phyloP scores from a whole-genome alignment of 805 yeast genomes.

The Wickerhamomyces canadensis region DNA sequence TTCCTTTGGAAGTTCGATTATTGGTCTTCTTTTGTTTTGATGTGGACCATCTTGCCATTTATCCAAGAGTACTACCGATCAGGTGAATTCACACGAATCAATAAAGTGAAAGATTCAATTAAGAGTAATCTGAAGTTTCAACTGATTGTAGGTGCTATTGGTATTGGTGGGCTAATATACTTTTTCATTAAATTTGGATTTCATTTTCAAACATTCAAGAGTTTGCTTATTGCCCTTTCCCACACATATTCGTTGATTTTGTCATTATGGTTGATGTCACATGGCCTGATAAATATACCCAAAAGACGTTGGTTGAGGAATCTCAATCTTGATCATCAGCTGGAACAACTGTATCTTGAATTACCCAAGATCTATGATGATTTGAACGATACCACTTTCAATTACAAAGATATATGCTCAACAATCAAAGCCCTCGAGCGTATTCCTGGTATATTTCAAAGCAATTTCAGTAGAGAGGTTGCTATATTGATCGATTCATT shows the following conservation, averaged over 20 bases:
- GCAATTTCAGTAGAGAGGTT: slow-evolving; percentile 14
- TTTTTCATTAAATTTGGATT: slow-evolving; percentile 52
- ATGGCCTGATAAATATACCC: slow-evolving; percentile 69
- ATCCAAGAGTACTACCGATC: slow-evolving; percentile 69
- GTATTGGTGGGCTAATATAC: slow-evolving; percentile 52
- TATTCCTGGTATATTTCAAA: slow-evolving; percentile 16
- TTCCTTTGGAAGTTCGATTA: slow-evolving; percentile 68
- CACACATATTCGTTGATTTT: slow-evolving; percentile 71
- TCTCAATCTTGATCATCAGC: slow-evolving; percentile 26
- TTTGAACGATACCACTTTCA: slow-evolving; percentile 56
- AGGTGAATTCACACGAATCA: slow-evolving; percentile 49
- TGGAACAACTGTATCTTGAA: slow-evolving; percentile 40
- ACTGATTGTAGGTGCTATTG: slow-evolving; percentile 45
- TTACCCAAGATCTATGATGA: slow-evolving; percentile 56
- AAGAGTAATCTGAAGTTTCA: slow-evolving; percentile 56
- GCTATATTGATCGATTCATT: slow-evolving; percentile 4
- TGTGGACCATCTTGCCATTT: slow-evolving; percentile 73
- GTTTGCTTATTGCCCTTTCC: slow-evolving; percentile 66
- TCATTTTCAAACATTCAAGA: slow-evolving; percentile 49
- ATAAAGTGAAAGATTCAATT: slow-evolving; percentile 51
- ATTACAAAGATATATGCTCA: slow-evolving; percentile 57
- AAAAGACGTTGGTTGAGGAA: slow-evolving; percentile 36
- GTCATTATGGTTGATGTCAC: slow-evolving; percentile 82
- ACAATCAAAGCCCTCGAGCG: slow-evolving; percentile 46
- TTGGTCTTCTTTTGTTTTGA: slow-evolving; percentile 75